Evolutionary conservation across 2,329 filamentous ascomycete species (phyloP), one percentile per base, ranked within the genome.

Genomic region (Monosporascus cannonballus): DNA sequence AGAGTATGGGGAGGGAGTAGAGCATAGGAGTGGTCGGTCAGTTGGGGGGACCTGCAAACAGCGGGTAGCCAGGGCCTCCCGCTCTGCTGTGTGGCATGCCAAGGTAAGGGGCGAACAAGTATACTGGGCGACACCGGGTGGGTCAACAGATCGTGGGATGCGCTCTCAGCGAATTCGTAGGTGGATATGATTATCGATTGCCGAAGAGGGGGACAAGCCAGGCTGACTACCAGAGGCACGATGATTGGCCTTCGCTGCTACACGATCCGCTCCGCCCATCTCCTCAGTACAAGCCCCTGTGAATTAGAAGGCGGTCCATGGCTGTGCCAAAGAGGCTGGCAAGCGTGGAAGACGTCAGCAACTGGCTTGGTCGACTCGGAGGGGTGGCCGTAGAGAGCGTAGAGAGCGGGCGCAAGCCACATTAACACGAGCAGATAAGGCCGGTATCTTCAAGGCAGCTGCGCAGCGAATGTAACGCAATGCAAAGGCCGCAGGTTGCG

Each of bases 41-140:
- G 56, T 53, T 22, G 20, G 45, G 30, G 54, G 50, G 55, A 54
- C 53, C 67, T 72, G 71, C 71, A 74, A 27, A 66, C 69, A 68
- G 68, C 70, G 70, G 71, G 69, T 73, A 74, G 65, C 67, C 69
- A 63, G 68, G 66, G 61, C 61, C 62, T 63, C 65, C 64, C 65
- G 61, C 57, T 58, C 57, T 62, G 59, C 60, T 55, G 62, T 64
- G 59, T 27, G 27, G 58, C 60, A 64, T 64, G 61, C 62, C 64
- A 55, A 58, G 58, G 59, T 56, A 64, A 66, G 61, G 59, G 61
- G 59, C 59, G 56, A 62, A 57, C 59, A 61, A 58, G 56, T 55
- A 61, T 59, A 52, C 56, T 59, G 53, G 57, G 55, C 50, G 52
- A 42, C 51, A 49, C 54, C 56, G 53, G 58, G 55, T 58, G 57